Percentiles rank a stretch among this genome's conserved stretches.
Conservation (phyloP, 2,329 filamentous ascomycete species). For the Xenoacremonium recifei region DNA sequence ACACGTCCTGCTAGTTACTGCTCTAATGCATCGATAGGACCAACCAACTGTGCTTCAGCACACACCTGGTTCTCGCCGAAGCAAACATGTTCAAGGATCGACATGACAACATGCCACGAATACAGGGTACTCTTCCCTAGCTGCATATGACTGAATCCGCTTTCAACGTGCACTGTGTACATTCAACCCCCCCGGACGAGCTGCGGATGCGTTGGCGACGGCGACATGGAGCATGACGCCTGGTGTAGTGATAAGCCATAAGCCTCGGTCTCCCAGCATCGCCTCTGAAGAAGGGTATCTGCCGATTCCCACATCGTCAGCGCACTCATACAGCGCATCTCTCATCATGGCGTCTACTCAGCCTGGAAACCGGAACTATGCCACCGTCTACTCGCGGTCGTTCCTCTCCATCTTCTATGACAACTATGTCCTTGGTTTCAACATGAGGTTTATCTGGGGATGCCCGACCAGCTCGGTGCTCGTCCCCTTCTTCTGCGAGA, state of each 20-base stretch:
- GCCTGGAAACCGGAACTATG: not conserved
- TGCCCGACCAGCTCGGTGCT: not conserved
- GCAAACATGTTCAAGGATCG: no score
- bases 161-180: not conserved
- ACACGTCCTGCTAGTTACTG: no score
- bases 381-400: not conserved
- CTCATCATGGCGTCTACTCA: not conserved
- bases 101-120: not conserved
- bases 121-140: not conserved
- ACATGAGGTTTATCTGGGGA: slow-evolving; percentile 1
- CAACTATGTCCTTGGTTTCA: slow-evolving; percentile 1
- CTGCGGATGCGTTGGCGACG: not conserved
- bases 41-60: no score
- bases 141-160: not conserved
- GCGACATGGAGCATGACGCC: not conserved
- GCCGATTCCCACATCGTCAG: not conserved
- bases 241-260: not conserved
- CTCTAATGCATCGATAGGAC: no score
- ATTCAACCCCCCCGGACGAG: no score
- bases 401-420: slow-evolving; percentile 1
- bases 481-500: slow-evolving; percentile 1
- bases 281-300: not conserved
- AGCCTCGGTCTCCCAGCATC: not conserved
- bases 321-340: not conserved
- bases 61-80: no score